phyloP scores from a whole-genome alignment of 306 rosid species.

The Lathyrus tuberosus region DNA sequence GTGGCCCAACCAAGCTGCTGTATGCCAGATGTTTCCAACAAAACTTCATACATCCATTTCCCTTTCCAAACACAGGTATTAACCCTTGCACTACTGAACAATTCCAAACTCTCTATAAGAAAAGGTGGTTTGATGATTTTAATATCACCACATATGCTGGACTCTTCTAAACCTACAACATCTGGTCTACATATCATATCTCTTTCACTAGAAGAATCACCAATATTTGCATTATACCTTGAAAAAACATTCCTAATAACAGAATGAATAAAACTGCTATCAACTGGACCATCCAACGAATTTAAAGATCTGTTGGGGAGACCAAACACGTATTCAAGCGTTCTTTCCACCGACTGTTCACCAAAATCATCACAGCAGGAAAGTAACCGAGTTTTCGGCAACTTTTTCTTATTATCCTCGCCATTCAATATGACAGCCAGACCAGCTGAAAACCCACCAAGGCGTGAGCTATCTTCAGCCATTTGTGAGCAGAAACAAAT shows the following conservation, averaged over 20 bases:
- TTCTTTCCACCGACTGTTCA: conserved; percentile 84
- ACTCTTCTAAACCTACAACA: conserved; percentile 60
- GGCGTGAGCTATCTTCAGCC: conserved; percentile 75
- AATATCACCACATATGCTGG: conserved; percentile 82
- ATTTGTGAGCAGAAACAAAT: conserved; percentile 44
- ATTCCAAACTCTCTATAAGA: conserved; percentile 81
- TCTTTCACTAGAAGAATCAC: conserved; percentile 41
- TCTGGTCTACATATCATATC: conserved; percentile 58
- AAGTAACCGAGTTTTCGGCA: conserved; percentile 62
- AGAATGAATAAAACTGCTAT: conserved; percentile 49
- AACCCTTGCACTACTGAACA: conserved; percentile 95
- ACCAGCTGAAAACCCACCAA: conserved; percentile 93
- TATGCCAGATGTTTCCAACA: conserved; percentile 90
- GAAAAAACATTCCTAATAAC: conserved; percentile 64
- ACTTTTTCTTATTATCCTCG: conserved; percentile 58
- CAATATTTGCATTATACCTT: conserved; percentile 38
- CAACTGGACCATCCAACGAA: conserved; percentile 59
- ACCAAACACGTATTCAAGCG: conserved; percentile 84
- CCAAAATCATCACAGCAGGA: conserved; percentile 80
- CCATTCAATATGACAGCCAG: conserved; percentile 80
- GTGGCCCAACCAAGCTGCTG: conserved; percentile 99
- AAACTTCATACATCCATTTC: conserved; percentile 98
- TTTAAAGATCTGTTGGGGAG: conserved; percentile 73
- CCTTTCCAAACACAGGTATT: conserved; percentile 85
- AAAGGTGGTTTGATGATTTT: conserved; percentile 61